A percentile compares a stretch with the other conserved stretches of the same genome.
Conservation (phyloP, 495 filamentous ascomycete genomes). For the Penicillium verhagenii region DNA sequence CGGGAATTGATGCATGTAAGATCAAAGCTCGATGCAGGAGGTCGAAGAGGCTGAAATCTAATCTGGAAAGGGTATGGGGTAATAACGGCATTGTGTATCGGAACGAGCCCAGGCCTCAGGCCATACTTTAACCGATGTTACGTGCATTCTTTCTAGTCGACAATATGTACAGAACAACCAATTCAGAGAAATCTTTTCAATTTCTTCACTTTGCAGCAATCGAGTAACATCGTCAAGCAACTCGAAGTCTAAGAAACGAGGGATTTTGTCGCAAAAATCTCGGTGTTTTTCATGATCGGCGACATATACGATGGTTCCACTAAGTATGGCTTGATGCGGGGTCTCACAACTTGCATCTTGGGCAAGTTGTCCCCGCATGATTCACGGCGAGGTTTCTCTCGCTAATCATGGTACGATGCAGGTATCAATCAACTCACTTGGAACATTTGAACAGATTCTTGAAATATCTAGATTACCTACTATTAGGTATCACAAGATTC, state of each 20-base stretch:
- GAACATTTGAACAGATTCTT: too few relatives aligned
- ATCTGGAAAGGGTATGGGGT: background rate
- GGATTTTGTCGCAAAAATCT: background rate
- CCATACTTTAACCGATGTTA: background rate
- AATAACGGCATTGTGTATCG: background rate
- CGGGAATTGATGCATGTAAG: background rate
- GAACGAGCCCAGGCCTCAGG: background rate
- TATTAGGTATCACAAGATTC: too few relatives aligned
- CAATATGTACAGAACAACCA: too few relatives aligned
- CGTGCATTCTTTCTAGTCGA: too few relatives aligned
- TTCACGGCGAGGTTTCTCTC: background rate
- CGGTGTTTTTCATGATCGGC: background rate
- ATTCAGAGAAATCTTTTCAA: background rate
- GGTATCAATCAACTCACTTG: too few relatives aligned
- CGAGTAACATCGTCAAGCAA: background rate
- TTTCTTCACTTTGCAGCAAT: background rate
- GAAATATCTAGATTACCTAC: too few relatives aligned
- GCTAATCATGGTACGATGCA: too few relatives aligned
- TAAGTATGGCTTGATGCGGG: background rate
- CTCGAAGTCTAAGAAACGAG: background rate
- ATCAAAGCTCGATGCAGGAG: background rate
- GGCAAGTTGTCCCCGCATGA: slow-evolving; percentile 29
- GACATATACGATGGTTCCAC: background rate
- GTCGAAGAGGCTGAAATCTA: background rate
- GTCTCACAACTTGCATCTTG: background rate